phyloP scores from a whole-genome alignment of 176 grass and related monocot species.

The Lolium rigidum region DNA sequence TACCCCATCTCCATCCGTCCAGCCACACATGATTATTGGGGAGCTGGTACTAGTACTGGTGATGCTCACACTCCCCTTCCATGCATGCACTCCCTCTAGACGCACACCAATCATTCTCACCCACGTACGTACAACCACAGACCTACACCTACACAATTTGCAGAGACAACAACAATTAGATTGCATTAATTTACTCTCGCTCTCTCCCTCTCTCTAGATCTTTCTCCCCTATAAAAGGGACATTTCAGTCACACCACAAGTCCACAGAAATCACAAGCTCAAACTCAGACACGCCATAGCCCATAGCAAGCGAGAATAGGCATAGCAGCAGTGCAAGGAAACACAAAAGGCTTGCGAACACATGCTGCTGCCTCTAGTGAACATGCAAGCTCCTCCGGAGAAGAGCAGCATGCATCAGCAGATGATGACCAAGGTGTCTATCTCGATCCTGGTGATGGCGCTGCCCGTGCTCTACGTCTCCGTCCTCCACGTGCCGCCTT shows the following conservation, averaged over 20 bases:
- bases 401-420: not conserved
- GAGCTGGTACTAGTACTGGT: not conserved
- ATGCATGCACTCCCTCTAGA: slow-evolving; percentile 40
- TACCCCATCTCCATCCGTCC: slow-evolving; percentile 27
- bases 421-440: slow-evolving; percentile 61
- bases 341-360: slow-evolving; percentile 20
- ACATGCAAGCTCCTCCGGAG: slow-evolving; percentile 35
- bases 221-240: slow-evolving; percentile 52
- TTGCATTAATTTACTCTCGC: slow-evolving; percentile 25
- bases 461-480: slow-evolving; percentile 89
- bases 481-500: slow-evolving; percentile 80
- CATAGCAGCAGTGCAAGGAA: slow-evolving; percentile 1
- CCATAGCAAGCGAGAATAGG: not conserved
- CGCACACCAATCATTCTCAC: slow-evolving; percentile 45
- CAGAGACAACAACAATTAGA: slow-evolving; percentile 28
- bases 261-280: slow-evolving; percentile 18
- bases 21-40: slow-evolving; percentile 40
- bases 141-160: slow-evolving; percentile 37
- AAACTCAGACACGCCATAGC: slow-evolving; percentile 4
- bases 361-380: slow-evolving; percentile 49
- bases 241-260: slow-evolving; percentile 28
- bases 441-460: slow-evolving; percentile 80
- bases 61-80: slow-evolving; percentile 28
- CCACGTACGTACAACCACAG: slow-evolving; percentile 37
- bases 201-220: not conserved